phyloP scores from a whole-genome alignment of 2,329 filamentous ascomycete species.

The Aureobasidium pullulans region DNA sequence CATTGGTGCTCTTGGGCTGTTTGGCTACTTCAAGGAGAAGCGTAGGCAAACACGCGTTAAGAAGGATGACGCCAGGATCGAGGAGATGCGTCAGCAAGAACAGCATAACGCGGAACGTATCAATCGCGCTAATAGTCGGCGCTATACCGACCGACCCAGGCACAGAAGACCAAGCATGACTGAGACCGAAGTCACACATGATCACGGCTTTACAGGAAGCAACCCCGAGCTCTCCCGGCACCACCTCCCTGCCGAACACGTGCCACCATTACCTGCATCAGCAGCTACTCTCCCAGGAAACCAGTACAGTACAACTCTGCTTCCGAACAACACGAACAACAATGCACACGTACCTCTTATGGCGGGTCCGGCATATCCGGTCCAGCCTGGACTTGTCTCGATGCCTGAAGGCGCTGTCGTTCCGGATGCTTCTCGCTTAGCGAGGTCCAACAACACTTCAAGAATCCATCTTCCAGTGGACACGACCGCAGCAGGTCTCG shows the following conservation, averaged over 20 bases:
- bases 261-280: slow-evolving; percentile 28
- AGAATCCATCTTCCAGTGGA: slow-evolving; percentile 12
- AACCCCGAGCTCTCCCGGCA: slow-evolving; percentile 38
- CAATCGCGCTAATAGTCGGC: slow-evolving; percentile 21
- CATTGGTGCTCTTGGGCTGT: slow-evolving; percentile 41
- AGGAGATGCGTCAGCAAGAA: slow-evolving; percentile 42
- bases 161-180: slow-evolving; percentile 23
- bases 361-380: slow-evolving; percentile 13
- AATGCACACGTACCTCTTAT: neutral
- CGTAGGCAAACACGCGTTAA: slow-evolving; percentile 47
- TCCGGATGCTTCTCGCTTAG: slow-evolving; percentile 13
- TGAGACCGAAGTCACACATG: slow-evolving; percentile 27
- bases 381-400: slow-evolving; percentile 27
- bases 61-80: slow-evolving; percentile 55
- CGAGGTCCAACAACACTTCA: slow-evolving; percentile 8
- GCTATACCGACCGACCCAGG: slow-evolving; percentile 25
- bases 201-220: slow-evolving; percentile 35
- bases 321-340: slow-evolving; percentile 7
- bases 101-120: slow-evolving; percentile 33
- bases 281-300: slow-evolving; percentile 22
- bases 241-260: slow-evolving; percentile 22
- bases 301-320: slow-evolving; percentile 2
- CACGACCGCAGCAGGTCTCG: slow-evolving; percentile 16
- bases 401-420: slow-evolving; percentile 22
- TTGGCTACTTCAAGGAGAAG: slow-evolving; percentile 36